Evolutionary conservation across 495 filamentous ascomycete species (phyloP).

Genomic region (Neurospora pannonica): DNA sequence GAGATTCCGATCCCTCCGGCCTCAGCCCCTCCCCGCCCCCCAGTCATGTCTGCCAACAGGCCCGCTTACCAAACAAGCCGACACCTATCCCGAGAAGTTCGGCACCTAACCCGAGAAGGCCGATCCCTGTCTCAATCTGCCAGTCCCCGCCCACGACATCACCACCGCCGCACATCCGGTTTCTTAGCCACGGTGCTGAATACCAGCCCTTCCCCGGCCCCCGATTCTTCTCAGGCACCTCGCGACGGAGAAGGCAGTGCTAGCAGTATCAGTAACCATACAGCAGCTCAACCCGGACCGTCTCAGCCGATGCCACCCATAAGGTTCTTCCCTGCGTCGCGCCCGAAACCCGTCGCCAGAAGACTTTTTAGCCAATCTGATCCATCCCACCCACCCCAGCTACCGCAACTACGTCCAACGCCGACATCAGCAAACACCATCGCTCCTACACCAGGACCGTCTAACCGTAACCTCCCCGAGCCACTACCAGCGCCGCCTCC

Average conservation of each 20-base stretch:
- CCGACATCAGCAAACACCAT: background rate
- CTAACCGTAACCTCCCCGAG: too few species aligned
- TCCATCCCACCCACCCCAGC: background rate
- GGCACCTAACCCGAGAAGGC: too few species aligned
- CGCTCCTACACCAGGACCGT: background rate
- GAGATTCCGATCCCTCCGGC: conserved; percentile 56
- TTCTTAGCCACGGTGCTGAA: background rate
- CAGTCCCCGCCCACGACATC: background rate
- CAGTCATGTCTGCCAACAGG: too few species aligned
- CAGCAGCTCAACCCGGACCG: background rate
- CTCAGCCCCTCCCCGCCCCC: too few species aligned
- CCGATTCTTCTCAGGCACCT: background rate
- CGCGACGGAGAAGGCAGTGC: background rate
- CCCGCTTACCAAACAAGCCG: too few species aligned
- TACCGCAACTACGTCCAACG: background rate
- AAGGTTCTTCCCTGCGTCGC: background rate
- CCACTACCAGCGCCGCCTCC: too few species aligned
- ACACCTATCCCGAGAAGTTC: too few species aligned
- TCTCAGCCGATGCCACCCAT: background rate
- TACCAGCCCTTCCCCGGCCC: background rate
- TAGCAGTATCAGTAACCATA: background rate
- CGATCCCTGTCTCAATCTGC: too few species aligned
- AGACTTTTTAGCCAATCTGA: background rate
- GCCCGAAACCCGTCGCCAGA: background rate
- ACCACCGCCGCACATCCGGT: background rate